Conservation (phyloP, 1,284 basidiomycete species). For the Melanopsichium pennsylvanicum region DNA sequence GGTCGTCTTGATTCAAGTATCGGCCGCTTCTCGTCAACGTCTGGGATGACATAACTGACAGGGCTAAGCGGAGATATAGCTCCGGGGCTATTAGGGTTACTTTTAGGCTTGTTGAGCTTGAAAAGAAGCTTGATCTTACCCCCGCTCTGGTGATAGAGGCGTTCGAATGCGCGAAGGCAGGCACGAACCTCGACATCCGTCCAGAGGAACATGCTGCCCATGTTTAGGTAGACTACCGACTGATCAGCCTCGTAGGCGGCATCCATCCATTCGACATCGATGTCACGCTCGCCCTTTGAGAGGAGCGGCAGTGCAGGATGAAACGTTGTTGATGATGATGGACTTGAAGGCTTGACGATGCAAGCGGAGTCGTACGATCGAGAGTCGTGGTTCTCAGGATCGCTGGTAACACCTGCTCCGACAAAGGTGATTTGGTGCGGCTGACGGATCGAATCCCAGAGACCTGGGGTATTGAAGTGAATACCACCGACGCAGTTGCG, state of each 20-base stretch:
- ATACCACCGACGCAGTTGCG: slow-evolving; percentile 38
- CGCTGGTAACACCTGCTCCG: slow-evolving; percentile 18
- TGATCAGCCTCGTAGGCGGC: slow-evolving; percentile 35
- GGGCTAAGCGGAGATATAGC: slow-evolving; percentile 3
- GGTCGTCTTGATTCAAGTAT: slow-evolving; percentile 9
- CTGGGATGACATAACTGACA: background rate
- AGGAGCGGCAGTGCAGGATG: background rate
- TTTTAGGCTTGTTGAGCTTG: slow-evolving; percentile 43
- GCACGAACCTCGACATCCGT: slow-evolving; percentile 45
- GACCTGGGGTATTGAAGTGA: slow-evolving; percentile 29
- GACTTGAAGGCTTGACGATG: slow-evolving; percentile 2
- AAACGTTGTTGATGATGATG: slow-evolving; percentile 11
- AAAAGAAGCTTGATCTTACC: slow-evolving; percentile 45
- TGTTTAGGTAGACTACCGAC: slow-evolving; percentile 60
- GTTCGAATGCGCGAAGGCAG: slow-evolving; percentile 41
- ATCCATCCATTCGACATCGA: slow-evolving; percentile 49
- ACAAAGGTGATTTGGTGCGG: slow-evolving; percentile 34
- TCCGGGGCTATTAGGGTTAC: slow-evolving; percentile 14
- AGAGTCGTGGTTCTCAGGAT: slow-evolving; percentile 23
- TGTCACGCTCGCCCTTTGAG: slow-evolving; percentile 10
- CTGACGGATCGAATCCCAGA: slow-evolving; percentile 31
- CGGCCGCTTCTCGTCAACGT: slow-evolving; percentile 16
- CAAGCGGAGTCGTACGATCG: background rate
- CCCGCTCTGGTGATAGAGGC: slow-evolving; percentile 27
- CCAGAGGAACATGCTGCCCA: slow-evolving; percentile 63